Evolutionary conservation across 371 early-diverging fungal species (phyloP).

Genomic region (Mortierella sp.): DNA sequence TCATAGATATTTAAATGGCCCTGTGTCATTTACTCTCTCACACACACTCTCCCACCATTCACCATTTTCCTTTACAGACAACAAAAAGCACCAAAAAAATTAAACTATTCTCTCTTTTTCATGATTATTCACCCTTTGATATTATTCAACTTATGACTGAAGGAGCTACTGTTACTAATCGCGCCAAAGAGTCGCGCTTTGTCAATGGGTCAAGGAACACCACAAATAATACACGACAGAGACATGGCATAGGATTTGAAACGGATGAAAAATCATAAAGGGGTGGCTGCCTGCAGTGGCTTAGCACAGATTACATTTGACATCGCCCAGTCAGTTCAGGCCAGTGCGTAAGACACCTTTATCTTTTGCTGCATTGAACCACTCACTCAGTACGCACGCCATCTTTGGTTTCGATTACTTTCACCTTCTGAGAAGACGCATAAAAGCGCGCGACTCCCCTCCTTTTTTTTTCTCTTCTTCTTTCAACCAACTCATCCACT

Average conservation of each 20-base stretch:
- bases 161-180: neutral
- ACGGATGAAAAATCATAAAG: neutral
- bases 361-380: neutral
- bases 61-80: neutral
- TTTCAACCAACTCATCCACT: neutral
- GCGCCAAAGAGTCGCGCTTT: neutral
- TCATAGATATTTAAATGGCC: conserved; percentile 11
- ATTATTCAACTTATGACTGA: neutral
- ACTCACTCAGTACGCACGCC: neutral
- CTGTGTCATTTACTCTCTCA: neutral
- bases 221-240: too few species aligned
- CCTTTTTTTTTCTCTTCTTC: neutral
- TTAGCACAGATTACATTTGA: neutral
- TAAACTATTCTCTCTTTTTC: neutral
- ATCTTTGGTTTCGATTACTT: neutral
- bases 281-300: neutral
- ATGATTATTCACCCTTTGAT: neutral
- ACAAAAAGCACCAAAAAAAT: conserved; percentile 12
- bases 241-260: too few species aligned
- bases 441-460: neutral
- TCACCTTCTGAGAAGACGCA: neutral
- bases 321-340: neutral
- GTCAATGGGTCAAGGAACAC: too few species aligned
- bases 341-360: neutral
- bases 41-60: neutral